These are phyloP conservation scores for Microdochium nivale DNA, from an alignment of 2,329 filamentous ascomycete genomes.

Conservation along the genomic window DNA sequence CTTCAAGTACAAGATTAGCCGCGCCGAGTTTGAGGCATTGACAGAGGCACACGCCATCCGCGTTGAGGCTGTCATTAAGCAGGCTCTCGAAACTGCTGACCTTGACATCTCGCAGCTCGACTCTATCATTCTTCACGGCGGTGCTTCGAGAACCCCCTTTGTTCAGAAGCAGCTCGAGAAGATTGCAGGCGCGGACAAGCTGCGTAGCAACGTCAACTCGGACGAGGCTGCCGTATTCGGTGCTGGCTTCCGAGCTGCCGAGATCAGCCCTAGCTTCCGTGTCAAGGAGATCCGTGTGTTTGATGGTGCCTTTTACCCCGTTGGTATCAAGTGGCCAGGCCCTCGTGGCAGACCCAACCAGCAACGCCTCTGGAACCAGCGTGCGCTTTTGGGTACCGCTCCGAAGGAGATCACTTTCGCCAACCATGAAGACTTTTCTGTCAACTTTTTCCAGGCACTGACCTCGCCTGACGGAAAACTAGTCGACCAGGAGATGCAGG, in stretches of 20 bases:
- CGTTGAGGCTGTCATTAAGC: conserved; percentile 59
- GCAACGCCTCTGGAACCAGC: conserved; percentile 76
- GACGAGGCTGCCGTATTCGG: conserved; percentile 96
- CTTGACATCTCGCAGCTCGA: conserved; percentile 70
- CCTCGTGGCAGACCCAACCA: conserved; percentile 62
- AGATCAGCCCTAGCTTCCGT: conserved; percentile 88
- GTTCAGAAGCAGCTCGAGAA: conserved; percentile 84
- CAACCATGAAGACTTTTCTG: conserved; percentile 71
- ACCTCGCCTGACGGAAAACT: conserved; percentile 29
- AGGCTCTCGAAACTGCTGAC: conserved; percentile 66
- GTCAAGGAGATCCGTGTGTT: conserved; percentile 89
- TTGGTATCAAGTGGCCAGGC: conserved; percentile 65
- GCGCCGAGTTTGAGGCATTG: conserved; percentile 74
- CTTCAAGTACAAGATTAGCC: conserved; percentile 82
- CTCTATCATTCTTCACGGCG: conserved; percentile 89
- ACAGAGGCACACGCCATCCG: conserved; percentile 59
- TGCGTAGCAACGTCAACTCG: conserved; percentile 90
- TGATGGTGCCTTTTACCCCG: conserved; percentile 68
- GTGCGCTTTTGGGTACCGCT: conserved; percentile 64
- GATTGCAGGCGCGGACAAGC: conserved; percentile 64
- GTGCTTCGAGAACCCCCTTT: conserved; percentile 83
- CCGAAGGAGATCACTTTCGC: conserved; percentile 80
- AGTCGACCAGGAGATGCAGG: conserved; percentile 51
- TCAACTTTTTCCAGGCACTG: conserved; percentile 71
- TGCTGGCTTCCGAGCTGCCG: conserved; percentile 86